Percentiles rank a stretch among this genome's conserved stretches.
phyloP scores from a whole-genome alignment of 176 grass and related monocot species.

The Aechmea fasciata region DNA sequence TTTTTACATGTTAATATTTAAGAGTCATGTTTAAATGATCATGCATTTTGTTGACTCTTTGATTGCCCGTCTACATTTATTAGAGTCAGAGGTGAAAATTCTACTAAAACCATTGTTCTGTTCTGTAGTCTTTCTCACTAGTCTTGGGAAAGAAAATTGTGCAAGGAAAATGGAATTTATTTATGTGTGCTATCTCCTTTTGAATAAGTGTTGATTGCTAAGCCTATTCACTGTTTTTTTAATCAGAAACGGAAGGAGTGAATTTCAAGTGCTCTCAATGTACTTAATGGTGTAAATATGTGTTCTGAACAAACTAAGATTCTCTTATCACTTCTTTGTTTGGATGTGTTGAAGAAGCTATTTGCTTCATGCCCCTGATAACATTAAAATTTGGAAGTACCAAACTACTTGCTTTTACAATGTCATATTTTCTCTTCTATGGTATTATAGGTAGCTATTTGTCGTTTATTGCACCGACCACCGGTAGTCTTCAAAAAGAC shows the following conservation, averaged over 20 bases:
- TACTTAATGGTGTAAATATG: too few relatives aligned
- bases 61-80: background rate
- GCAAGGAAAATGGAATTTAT: background rate
- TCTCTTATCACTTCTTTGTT: too few relatives aligned
- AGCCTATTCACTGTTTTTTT: too few relatives aligned
- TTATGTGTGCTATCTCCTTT: background rate
- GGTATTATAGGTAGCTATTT: slow-evolving; percentile 55
- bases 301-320: too few relatives aligned
- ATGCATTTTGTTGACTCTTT: background rate
- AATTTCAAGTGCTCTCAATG: too few relatives aligned
- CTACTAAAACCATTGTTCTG: background rate
- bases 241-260: too few relatives aligned
- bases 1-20: background rate
- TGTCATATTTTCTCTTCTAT: slow-evolving; percentile 16
- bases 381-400: background rate
- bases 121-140: background rate
- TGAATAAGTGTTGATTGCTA: too few relatives aligned
- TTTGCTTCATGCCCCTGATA: too few relatives aligned
- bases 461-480: slow-evolving; percentile 42
- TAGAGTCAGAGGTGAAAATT: background rate
- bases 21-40: background rate
- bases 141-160: background rate
- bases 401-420: slow-evolving; percentile 12
- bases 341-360: too few relatives aligned
- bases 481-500: slow-evolving; percentile 35